These are phyloP conservation scores for Andrographis paniculata DNA, from an alignment of 305 asterid species.

Conservation along the genomic window DNA sequence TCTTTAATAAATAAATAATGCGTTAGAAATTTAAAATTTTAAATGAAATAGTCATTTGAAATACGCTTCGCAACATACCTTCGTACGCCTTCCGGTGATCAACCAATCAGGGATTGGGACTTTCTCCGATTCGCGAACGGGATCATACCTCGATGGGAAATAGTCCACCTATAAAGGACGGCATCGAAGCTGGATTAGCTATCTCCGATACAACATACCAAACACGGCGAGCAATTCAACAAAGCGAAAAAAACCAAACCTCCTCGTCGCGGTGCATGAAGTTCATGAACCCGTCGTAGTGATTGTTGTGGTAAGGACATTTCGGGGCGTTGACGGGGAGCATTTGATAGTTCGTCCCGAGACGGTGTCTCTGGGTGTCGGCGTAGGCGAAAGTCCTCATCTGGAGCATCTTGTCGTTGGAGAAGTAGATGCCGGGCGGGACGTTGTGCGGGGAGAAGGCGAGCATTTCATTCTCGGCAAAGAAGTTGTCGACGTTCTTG, in stretches of 20 bases:
- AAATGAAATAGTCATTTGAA: not conserved
- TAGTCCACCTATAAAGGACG: slow-evolving; percentile 55
- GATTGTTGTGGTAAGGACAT: slow-evolving; percentile 81
- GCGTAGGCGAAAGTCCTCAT: slow-evolving; percentile 65
- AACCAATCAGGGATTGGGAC: slow-evolving; percentile 35
- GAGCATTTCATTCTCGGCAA: slow-evolving; percentile 89
- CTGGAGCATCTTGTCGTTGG: slow-evolving; percentile 87
- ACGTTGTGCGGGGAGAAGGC: slow-evolving; percentile 74
- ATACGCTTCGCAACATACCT: slow-evolving; percentile 26
- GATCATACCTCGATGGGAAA: slow-evolving; percentile 66
- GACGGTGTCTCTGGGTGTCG: slow-evolving; percentile 94
- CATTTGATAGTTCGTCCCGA: slow-evolving; percentile 88
- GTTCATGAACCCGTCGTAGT: slow-evolving; percentile 89
- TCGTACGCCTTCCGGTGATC: slow-evolving; percentile 45
- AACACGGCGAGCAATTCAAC: too few relatives aligned
- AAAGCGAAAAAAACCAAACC: slow-evolving; percentile 50
- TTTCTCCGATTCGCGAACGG: slow-evolving; percentile 53
- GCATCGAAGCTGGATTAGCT: too few relatives aligned
- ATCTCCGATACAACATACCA: too few relatives aligned
- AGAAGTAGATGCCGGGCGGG: slow-evolving; percentile 77
- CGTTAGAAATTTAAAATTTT: not conserved
- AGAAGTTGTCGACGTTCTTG: slow-evolving; percentile 92
- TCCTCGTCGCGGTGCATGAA: slow-evolving; percentile 99
- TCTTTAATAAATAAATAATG: too few relatives aligned
- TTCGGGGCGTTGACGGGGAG: slow-evolving; percentile 96